A percentile compares a stretch with the other conserved stretches of the same genome.
phyloP scores from a whole-genome alignment of 2,329 filamentous ascomycete species.

The Aspergillus proliferans region DNA sequence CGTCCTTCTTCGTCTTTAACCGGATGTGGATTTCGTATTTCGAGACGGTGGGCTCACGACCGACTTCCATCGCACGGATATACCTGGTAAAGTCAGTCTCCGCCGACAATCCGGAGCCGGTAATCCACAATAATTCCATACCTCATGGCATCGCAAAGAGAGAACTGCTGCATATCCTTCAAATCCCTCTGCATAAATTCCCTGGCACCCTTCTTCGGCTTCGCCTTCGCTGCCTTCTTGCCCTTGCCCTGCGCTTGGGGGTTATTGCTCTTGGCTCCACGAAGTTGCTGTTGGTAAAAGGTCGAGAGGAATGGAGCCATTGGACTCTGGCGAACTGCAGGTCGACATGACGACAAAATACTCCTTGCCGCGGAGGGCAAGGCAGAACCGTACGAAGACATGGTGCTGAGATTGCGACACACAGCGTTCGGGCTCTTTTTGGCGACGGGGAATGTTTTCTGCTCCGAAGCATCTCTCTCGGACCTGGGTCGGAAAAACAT shows the following conservation, averaged over 20 bases:
- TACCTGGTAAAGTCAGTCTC: slow-evolving; percentile 52
- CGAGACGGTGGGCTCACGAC: slow-evolving; percentile 61
- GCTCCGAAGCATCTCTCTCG: slow-evolving; percentile 20
- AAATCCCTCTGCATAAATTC: slow-evolving; percentile 60
- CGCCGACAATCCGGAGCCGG: neutral
- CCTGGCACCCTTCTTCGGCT: slow-evolving; percentile 58
- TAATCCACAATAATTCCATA: slow-evolving; percentile 11
- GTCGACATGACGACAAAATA: slow-evolving; percentile 28
- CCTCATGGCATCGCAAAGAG: slow-evolving; percentile 90
- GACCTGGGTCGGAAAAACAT: slow-evolving; percentile 25
- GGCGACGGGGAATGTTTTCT: slow-evolving; percentile 24
- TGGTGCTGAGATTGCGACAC: slow-evolving; percentile 10
- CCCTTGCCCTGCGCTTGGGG: slow-evolving; percentile 34
- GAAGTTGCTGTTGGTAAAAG: slow-evolving; percentile 28
- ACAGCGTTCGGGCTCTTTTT: neutral
- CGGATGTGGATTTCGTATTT: slow-evolving; percentile 90
- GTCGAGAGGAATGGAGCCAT: slow-evolving; percentile 26
- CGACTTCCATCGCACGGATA: slow-evolving; percentile 86
- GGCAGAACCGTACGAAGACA: slow-evolving; percentile 30
- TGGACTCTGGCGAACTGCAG: slow-evolving; percentile 21
- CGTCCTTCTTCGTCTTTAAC: slow-evolving; percentile 76
- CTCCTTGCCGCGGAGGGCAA: slow-evolving; percentile 31
- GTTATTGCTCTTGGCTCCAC: slow-evolving; percentile 29
- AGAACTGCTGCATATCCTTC: slow-evolving; percentile 63
- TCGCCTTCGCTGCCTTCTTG: slow-evolving; percentile 46